These are phyloP conservation scores for Cystobasidium slooffiae DNA, from an alignment of 1,284 basidiomycete genomes.

Conservation along the genomic window DNA sequence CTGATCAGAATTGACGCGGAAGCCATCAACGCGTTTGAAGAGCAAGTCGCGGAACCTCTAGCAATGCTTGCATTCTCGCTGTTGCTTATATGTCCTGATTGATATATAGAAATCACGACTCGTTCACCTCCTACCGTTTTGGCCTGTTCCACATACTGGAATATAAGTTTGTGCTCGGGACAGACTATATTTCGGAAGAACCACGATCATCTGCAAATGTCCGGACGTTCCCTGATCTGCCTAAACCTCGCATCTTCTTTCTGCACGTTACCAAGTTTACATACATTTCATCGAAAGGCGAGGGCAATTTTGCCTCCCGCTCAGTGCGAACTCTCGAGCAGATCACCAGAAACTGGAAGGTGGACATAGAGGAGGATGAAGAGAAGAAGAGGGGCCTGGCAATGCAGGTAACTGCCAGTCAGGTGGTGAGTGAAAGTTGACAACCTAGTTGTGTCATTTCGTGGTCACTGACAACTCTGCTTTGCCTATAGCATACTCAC, in stretches of 20 bases:
- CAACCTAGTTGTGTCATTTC: background rate
- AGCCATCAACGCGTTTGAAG: constrained; percentile 33
- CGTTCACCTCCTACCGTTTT: constrained; percentile 36
- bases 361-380: constrained; percentile 30
- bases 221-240: constrained; percentile 8
- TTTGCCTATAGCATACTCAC: background rate
- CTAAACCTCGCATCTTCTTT: constrained; percentile 16
- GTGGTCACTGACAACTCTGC: background rate
- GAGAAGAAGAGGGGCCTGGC: constrained; percentile 20
- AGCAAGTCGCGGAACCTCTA: background rate
- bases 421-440: background rate
- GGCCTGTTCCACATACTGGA: constrained; percentile 30
- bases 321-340: constrained; percentile 5
- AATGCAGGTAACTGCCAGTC: constrained; percentile 10
- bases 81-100: background rate
- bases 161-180: constrained; percentile 19
- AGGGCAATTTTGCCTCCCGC: constrained; percentile 14
- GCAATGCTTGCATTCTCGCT: background rate
- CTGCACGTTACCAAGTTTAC: constrained; percentile 16
- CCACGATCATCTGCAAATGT: background rate
- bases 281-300: constrained; percentile 35
- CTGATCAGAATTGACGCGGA: constrained; percentile 27
- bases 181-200: constrained; percentile 24
- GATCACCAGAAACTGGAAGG: constrained; percentile 19
- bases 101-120: constrained; percentile 10